phyloP scores from a whole-genome alignment of 2,329 filamentous ascomycete species.

The Fusarium sp. region DNA sequence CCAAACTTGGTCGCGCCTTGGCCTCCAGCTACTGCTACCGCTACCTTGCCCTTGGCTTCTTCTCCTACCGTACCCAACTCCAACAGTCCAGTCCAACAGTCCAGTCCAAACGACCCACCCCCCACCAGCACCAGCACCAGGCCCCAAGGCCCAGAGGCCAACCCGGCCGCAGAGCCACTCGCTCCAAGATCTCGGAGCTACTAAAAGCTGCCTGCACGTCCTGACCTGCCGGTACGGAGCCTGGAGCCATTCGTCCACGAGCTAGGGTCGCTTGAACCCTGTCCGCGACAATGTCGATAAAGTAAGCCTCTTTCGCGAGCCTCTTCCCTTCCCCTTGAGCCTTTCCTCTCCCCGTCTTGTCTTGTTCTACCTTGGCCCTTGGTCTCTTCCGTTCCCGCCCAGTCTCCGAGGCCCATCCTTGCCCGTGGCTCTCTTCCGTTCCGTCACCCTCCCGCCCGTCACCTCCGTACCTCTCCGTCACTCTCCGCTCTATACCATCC shows the following conservation, averaged over 20 bases:
- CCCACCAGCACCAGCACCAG: constrained; percentile 28
- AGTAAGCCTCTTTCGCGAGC: constrained; percentile 58
- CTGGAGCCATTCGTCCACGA: constrained; percentile 47
- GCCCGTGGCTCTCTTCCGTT: constrained; percentile 10
- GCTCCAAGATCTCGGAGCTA: constrained; percentile 49
- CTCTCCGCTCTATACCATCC: constrained; percentile 23
- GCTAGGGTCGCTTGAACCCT: constrained; percentile 52
- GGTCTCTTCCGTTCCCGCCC: constrained; percentile 14
- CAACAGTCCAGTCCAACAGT: constrained; percentile 34
- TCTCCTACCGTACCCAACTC: constrained; percentile 25
- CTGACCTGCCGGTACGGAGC: constrained; percentile 47
- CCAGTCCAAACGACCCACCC: constrained; percentile 44
- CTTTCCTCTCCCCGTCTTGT: constrained; percentile 38
- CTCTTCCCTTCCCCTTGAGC: constrained; percentile 41
- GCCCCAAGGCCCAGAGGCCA: constrained; percentile 41
- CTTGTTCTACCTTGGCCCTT: constrained; percentile 35
- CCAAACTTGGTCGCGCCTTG: background rate
- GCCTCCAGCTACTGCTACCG: background rate
- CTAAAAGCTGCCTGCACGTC: constrained; percentile 47
- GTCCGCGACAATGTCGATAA: constrained; percentile 64
- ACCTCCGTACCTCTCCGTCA: constrained; percentile 27
- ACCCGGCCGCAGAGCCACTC: constrained; percentile 43
- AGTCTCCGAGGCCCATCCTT: constrained; percentile 22
- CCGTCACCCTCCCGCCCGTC: constrained; percentile 27
- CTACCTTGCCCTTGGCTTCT: background rate